Evolutionary conservation across 2,329 filamentous ascomycete species (phyloP).

Genomic region (Podosphaera leucotricha): DNA sequence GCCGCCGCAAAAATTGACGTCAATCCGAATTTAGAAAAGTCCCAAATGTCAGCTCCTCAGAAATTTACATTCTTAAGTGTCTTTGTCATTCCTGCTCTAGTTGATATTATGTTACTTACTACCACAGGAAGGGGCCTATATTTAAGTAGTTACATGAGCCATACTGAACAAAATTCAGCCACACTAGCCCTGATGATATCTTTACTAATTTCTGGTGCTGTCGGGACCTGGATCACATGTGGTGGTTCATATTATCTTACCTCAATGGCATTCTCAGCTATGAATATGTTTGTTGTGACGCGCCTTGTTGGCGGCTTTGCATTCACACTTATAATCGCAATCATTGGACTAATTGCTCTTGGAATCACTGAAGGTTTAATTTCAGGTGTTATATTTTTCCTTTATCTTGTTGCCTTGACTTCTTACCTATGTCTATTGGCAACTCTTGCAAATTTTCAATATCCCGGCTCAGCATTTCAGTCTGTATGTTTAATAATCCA

Average conservation of each 20-base stretch:
- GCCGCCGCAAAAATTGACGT: slow-evolving; percentile 27
- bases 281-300: slow-evolving; percentile 6
- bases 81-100: slow-evolving; percentile 21
- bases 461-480: slow-evolving; percentile 5
- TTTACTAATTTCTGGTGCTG: slow-evolving; percentile 5
- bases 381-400: slow-evolving; percentile 4
- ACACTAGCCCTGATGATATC: slow-evolving; percentile 6
- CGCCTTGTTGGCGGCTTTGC: slow-evolving; percentile 5
- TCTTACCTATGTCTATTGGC: slow-evolving; percentile 5
- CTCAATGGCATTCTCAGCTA: slow-evolving; percentile 7
- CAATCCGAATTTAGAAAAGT: slow-evolving; percentile 21
- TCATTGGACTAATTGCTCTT: slow-evolving; percentile 2
- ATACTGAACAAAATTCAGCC: slow-evolving; percentile 3
- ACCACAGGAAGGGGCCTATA: slow-evolving; percentile 6
- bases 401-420: slow-evolving; percentile 4
- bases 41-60: slow-evolving; percentile 18
- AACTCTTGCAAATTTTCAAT: slow-evolving; percentile 6
- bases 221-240: slow-evolving; percentile 7
- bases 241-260: slow-evolving; percentile 6
- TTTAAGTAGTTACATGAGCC: slow-evolving; percentile 3
- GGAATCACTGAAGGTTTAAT: slow-evolving; percentile 1
- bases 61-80: slow-evolving; percentile 26
- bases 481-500: slow-evolving; percentile 1
- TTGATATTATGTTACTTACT: slow-evolving; percentile 5
- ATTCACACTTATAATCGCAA: slow-evolving; percentile 4